Percentiles rank a stretch among this genome's conserved stretches.
These are phyloP conservation scores for Apiospora marii DNA, from an alignment of 2,329 filamentous ascomycete species.

Conservation along the genomic window DNA sequence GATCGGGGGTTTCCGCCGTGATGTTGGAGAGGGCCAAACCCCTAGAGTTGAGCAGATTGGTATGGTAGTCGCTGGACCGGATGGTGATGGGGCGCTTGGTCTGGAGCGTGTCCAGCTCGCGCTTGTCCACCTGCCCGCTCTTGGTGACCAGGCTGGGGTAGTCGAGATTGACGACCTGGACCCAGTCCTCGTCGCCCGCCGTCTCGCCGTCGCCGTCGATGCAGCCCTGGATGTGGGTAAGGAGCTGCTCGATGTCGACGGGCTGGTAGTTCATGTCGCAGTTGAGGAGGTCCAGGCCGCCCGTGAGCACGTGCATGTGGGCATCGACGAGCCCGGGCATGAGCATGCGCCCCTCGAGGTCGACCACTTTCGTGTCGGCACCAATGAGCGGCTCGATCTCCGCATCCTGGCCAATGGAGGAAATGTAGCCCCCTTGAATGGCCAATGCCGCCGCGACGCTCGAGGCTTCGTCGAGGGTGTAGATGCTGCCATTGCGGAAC, in stretches of 20 bases:
- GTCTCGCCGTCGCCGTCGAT: background rate
- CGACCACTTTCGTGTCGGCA: background rate
- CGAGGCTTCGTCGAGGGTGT: background rate
- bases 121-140: background rate
- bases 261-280: constrained; percentile 14
- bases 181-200: background rate
- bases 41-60: background rate
- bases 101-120: background rate
- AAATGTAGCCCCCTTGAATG: background rate
- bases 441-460: background rate
- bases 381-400: background rate
- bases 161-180: background rate
- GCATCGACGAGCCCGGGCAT: background rate
- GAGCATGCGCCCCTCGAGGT: background rate
- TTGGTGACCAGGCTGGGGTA: background rate
- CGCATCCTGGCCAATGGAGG: background rate
- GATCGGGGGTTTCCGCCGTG: background rate
- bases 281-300: background rate
- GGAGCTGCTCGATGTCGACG: background rate
- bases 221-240: background rate
- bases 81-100: background rate
- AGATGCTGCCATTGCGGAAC: background rate
- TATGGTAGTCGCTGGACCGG: background rate
- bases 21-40: background rate
- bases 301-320: background rate